These are phyloP conservation scores for Nakazawaea sp. DNA, from an alignment of 805 yeast genomes.

Conservation along the genomic window DNA sequence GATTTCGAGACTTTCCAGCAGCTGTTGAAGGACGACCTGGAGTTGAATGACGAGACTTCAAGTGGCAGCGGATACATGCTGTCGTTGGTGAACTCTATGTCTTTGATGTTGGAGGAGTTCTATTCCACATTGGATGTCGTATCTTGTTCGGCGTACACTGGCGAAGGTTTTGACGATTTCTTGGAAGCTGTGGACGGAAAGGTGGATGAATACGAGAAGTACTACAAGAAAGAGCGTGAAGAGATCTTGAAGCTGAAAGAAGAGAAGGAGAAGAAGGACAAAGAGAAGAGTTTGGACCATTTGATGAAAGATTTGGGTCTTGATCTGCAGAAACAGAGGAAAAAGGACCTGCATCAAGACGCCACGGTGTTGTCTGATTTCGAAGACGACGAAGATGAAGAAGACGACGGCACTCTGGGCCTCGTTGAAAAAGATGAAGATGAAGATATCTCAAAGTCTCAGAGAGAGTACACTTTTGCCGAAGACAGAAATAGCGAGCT, in stretches of 20 bases:
- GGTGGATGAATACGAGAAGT: constrained; percentile 80
- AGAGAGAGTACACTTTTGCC: constrained; percentile 66
- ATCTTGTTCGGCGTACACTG: constrained; percentile 89
- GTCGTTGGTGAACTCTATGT: constrained; percentile 89
- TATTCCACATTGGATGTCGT: constrained; percentile 89
- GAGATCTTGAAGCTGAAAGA: constrained; percentile 69
- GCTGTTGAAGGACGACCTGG: constrained; percentile 64
- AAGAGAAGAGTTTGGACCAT: constrained; percentile 61
- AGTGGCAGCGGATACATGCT: constrained; percentile 86
- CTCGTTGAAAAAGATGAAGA: constrained; percentile 39
- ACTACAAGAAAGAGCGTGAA: constrained; percentile 82
- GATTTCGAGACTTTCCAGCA: constrained; percentile 90
- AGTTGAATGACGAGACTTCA: constrained; percentile 53
- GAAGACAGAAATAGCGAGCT: constrained; percentile 58
- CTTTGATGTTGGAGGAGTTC: constrained; percentile 92
- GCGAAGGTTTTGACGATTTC: constrained; percentile 91
- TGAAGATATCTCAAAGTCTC: constrained; percentile 23
- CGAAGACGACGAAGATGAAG: constrained; percentile 39
- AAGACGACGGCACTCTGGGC: too few relatives aligned
- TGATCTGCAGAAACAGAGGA: constrained; percentile 31
- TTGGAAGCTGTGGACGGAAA: constrained; percentile 78
- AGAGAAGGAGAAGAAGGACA: constrained; percentile 63
- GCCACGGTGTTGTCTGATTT: constrained; percentile 44
- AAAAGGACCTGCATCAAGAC: constrained; percentile 15
- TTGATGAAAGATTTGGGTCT: constrained; percentile 87